Evolutionary conservation across 2,329 filamentous ascomycete genomes (phyloP).

Genomic region (Colletotrichum musae): DNA sequence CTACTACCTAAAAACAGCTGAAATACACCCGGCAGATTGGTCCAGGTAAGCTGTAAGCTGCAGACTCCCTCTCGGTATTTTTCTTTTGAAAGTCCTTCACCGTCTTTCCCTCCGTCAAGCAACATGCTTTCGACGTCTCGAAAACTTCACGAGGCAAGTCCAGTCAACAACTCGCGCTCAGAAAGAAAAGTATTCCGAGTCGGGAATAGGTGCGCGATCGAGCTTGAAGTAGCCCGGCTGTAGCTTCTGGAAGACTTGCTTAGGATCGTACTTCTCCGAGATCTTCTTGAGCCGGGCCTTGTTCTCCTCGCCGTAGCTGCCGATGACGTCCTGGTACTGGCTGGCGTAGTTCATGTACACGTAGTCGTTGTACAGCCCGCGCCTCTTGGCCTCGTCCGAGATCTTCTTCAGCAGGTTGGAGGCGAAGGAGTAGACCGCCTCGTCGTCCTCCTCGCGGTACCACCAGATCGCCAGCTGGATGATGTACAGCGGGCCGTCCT

Average conservation of each 20-base stretch:
- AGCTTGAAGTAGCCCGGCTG: slow-evolving; percentile 51
- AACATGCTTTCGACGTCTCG: too few relatives aligned
- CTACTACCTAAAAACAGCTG: too few relatives aligned
- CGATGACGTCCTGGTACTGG: slow-evolving; percentile 54
- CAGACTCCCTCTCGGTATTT: too few relatives aligned
- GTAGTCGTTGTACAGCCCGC: slow-evolving; percentile 42
- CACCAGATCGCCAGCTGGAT: slow-evolving; percentile 45
- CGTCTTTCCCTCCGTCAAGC: too few relatives aligned
- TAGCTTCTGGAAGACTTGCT: slow-evolving; percentile 51
- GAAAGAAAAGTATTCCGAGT: slow-evolving; percentile 31
- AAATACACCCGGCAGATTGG: too few relatives aligned
- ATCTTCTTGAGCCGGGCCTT: slow-evolving; percentile 48
- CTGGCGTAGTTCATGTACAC: slow-evolving; percentile 62
- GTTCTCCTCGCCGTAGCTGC: slow-evolving; percentile 56
- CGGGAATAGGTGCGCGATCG: slow-evolving; percentile 37
- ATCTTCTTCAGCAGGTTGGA: slow-evolving; percentile 42
- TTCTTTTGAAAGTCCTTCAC: too few relatives aligned
- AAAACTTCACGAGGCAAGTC: too few relatives aligned
- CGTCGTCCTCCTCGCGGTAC: slow-evolving; percentile 42
- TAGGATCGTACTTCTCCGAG: slow-evolving; percentile 52
- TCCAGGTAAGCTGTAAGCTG: too few relatives aligned
- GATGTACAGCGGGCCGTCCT: slow-evolving; percentile 46
- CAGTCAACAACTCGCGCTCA: too few relatives aligned
- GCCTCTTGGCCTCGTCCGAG: slow-evolving; percentile 35
- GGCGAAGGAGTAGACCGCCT: slow-evolving; percentile 40